Evolutionary conservation across 176 grass and related monocot genomes (phyloP).

Genomic region (Phoenix roebelenii): DNA sequence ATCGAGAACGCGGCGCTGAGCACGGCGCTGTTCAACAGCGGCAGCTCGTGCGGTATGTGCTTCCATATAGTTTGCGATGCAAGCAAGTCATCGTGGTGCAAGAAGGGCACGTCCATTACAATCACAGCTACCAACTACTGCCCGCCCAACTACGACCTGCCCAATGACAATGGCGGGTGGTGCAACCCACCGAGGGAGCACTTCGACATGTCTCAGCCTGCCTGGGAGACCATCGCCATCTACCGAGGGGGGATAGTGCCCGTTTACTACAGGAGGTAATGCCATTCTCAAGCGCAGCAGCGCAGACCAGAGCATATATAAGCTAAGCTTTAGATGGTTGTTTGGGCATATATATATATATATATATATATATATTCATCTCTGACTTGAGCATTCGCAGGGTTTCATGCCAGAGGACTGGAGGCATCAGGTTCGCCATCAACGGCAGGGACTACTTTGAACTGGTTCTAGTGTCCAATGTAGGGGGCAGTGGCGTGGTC

Average conservation of each 20-base stretch:
- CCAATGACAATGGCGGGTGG: constrained; percentile 23
- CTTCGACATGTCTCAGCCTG: constrained; percentile 39
- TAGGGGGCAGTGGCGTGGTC: constrained; percentile 45
- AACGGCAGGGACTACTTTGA: constrained; percentile 47
- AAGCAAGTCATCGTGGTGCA: not conserved
- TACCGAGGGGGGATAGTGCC: constrained; percentile 19
- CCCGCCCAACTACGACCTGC: constrained; percentile 32
- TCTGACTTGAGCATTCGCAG: not conserved
- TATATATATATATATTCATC: too few relatives aligned
- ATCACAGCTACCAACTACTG: constrained; percentile 59
- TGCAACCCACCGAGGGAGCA: constrained; percentile 35
- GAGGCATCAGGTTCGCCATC: constrained; percentile 50
- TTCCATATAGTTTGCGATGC: constrained; percentile 15
- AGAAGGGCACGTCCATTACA: not conserved
- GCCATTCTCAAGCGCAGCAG: too few relatives aligned
- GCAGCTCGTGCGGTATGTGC: constrained; percentile 23
- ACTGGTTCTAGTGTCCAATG: constrained; percentile 39
- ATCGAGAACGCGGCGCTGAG: constrained; percentile 19
- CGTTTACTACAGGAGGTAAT: constrained; percentile 19
- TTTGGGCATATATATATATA: too few relatives aligned
- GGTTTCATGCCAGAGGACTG: constrained; percentile 6
- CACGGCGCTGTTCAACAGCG: constrained; percentile 26
- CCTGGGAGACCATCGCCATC: constrained; percentile 18
- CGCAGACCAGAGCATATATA: too few relatives aligned
- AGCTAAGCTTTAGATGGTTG: too few relatives aligned